These are phyloP conservation scores for Wickerhamiella azyma DNA, from an alignment of 805 yeast genomes.

Conservation along the genomic window DNA sequence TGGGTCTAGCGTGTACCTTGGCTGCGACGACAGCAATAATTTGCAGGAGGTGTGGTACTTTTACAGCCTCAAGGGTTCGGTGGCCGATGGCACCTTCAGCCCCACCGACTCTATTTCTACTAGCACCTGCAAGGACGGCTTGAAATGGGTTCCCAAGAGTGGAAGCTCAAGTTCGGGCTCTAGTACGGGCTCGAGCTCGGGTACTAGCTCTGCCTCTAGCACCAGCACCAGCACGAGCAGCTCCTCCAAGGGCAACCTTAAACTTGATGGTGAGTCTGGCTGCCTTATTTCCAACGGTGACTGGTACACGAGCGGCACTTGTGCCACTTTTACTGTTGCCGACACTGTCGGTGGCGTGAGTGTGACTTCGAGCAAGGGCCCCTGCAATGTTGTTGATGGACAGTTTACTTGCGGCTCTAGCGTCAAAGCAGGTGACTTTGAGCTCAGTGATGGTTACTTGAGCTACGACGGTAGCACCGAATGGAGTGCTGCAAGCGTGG, in stretches of 20 bases:
- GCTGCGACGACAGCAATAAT: slow-evolving; percentile 40
- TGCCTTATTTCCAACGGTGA: slow-evolving; percentile 77
- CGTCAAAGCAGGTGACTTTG: slow-evolving; percentile 42
- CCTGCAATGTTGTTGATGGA: slow-evolving; percentile 37
- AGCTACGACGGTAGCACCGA: slow-evolving; percentile 46
- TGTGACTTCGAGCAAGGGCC: slow-evolving; percentile 57
- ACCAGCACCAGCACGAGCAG: slow-evolving; percentile 66
- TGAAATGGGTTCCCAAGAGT: slow-evolving; percentile 65
- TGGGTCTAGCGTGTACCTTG: slow-evolving; percentile 41
- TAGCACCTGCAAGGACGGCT: slow-evolving; percentile 60
- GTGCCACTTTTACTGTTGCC: slow-evolving; percentile 57
- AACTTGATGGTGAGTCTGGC: slow-evolving; percentile 41
- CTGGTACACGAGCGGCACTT: slow-evolving; percentile 70
- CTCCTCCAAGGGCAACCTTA: slow-evolving; percentile 36
- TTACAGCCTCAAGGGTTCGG: slow-evolving; percentile 59
- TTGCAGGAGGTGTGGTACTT: slow-evolving; percentile 68
- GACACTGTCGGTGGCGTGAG: slow-evolving; percentile 61
- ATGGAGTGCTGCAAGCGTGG: slow-evolving; percentile 44
- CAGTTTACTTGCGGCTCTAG: slow-evolving; percentile 26
- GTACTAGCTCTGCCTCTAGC: slow-evolving; percentile 22
- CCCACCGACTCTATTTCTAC: slow-evolving; percentile 40
- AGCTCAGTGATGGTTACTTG: slow-evolving; percentile 33
- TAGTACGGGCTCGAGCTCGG: slow-evolving; percentile 18
- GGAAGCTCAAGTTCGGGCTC: slow-evolving; percentile 21
- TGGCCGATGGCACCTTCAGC: slow-evolving; percentile 47